phyloP scores from a whole-genome alignment of 2,329 filamentous ascomycete genomes.

The Fusarium foetens region DNA sequence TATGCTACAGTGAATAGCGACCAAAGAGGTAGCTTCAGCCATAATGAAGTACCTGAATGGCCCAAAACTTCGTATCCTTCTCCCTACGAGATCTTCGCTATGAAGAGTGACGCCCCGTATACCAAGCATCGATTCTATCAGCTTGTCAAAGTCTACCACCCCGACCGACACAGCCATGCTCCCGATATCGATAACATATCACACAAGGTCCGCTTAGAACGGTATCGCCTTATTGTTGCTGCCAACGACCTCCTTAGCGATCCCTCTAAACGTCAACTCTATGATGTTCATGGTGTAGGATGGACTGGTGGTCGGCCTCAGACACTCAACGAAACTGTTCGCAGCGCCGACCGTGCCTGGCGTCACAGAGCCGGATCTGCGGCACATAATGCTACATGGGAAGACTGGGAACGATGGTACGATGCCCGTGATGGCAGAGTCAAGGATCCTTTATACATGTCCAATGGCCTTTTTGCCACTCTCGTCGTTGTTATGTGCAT shows the following conservation, averaged over 20 bases:
- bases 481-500: conserved; percentile 76
- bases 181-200: conserved; percentile 49
- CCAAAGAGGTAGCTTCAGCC: conserved; percentile 1
- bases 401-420: conserved; percentile 93
- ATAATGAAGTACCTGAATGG: conserved; percentile 52
- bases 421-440: conserved; percentile 59
- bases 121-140: conserved; percentile 87
- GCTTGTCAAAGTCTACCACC: conserved; percentile 95
- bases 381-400: conserved; percentile 89
- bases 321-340: conserved; percentile 52
- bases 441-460: conserved; percentile 71
- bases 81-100: conserved; percentile 88
- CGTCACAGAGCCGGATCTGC: conserved; percentile 59
- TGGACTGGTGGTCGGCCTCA: conserved; percentile 74
- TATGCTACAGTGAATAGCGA: conserved; percentile 39
- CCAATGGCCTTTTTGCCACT: conserved; percentile 78
- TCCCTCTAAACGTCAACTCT: conserved; percentile 79
- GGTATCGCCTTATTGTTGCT: conserved; percentile 87
- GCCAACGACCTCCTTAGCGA: conserved; percentile 91
- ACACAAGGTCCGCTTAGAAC: conserved; percentile 76
- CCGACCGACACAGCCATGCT: conserved; percentile 69
- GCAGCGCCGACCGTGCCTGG: conserved; percentile 60
- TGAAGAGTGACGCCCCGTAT: conserved; percentile 71
- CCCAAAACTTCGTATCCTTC: conserved; percentile 68
- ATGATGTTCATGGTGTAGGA: conserved; percentile 83